Percentiles rank a stretch among this genome's conserved stretches.
phyloP scores from a whole-genome alignment of 2,329 filamentous ascomycete genomes.

The Aspergillus transmontanensis region DNA sequence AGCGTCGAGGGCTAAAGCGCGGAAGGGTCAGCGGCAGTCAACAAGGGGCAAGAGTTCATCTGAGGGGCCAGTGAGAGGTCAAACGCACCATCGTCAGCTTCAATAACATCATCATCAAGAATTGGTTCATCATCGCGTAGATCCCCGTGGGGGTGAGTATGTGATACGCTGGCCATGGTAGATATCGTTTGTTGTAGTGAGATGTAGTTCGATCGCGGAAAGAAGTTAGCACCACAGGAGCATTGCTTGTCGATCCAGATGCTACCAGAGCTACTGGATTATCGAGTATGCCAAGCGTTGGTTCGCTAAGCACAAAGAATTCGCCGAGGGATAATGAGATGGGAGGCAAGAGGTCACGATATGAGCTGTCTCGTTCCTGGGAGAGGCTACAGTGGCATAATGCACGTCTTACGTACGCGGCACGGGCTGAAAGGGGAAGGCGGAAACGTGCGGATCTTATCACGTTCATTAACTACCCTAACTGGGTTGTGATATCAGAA shows the following conservation, averaged over 20 bases:
- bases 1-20: constrained; percentile 74
- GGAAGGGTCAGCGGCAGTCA: constrained; percentile 1
- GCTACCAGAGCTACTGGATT: constrained; percentile 11
- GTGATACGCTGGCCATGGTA: constrained; percentile 41
- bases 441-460: constrained; percentile 16
- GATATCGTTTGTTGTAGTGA: constrained; percentile 1
- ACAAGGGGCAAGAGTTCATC: not conserved
- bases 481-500: no score
- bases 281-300: not conserved
- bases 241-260: constrained; percentile 17
- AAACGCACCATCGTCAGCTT: constrained; percentile 72
- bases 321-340: not conserved
- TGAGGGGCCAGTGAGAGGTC: not conserved
- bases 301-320: not conserved
- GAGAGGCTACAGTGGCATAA: constrained; percentile 46
- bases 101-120: constrained; percentile 72
- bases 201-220: constrained; percentile 1
- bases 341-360: not conserved
- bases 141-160: constrained; percentile 56
- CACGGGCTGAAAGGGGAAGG: constrained; percentile 25
- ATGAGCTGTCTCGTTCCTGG: constrained; percentile 9
- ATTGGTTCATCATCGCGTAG: constrained; percentile 64
- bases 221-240: constrained; percentile 16
- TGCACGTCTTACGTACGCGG: constrained; percentile 29
- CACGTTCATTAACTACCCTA: not conserved